Conservation (phyloP, 192 early-diverging fungal species). For the Gonapodya sp. region DNA sequence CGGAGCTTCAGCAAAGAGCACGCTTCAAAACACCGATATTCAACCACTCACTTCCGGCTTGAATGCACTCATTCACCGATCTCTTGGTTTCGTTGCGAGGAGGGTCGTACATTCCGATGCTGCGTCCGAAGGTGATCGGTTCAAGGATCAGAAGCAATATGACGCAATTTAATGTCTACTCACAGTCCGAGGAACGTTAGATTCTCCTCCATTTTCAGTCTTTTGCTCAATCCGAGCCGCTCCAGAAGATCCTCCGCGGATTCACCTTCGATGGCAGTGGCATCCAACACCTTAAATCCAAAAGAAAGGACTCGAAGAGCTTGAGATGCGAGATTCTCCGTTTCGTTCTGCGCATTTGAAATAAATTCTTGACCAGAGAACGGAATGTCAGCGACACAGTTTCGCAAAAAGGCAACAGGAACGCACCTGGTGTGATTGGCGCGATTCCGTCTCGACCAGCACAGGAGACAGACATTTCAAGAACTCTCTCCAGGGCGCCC, state of each 20-base stretch:
- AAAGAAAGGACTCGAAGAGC: background rate
- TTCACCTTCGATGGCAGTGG: background rate
- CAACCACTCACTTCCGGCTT: conserved; percentile 18
- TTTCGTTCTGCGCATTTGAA: background rate
- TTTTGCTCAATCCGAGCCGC: conserved; percentile 11
- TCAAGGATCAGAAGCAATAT: too few relatives aligned
- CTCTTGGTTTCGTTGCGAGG: conserved; percentile 11
- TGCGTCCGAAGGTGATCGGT: too few relatives aligned
- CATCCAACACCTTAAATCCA: background rate
- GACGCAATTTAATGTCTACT: too few relatives aligned
- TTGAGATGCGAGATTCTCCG: background rate
- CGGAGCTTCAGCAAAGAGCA: background rate
- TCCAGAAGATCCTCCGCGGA: background rate
- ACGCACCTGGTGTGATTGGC: background rate
- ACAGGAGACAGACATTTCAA: background rate
- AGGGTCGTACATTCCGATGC: conserved; percentile 20
- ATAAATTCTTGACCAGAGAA: background rate
- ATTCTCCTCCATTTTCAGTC: conserved; percentile 13
- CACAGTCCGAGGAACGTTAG: conserved; percentile 16
- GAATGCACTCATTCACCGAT: background rate
- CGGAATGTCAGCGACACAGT: background rate
- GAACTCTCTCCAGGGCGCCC: conserved; percentile 13
- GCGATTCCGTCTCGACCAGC: background rate
- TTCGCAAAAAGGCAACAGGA: background rate
- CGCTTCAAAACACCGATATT: too few relatives aligned